phyloP scores from a whole-genome alignment of 352 stramenopile species.

The Globisporangium carolinianum region DNA sequence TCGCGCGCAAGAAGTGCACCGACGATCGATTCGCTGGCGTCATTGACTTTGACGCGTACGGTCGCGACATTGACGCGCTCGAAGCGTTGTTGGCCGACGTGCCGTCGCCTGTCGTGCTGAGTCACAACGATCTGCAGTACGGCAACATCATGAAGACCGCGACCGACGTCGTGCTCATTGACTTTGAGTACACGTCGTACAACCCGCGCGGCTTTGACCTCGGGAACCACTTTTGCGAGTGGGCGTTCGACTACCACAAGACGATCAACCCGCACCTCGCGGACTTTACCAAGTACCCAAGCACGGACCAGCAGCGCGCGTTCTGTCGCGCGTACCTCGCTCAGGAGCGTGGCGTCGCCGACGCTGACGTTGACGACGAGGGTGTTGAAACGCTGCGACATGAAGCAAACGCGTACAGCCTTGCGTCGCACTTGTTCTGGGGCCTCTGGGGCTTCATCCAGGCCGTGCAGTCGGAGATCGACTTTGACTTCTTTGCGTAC shows the following conservation, averaged over 20 bases:
- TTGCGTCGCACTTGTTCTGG: constrained; percentile 89
- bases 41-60: constrained; percentile 45
- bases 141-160: constrained; percentile 88
- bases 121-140: constrained; percentile 92
- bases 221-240: constrained; percentile 91
- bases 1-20: constrained; percentile 51
- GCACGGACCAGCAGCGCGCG: constrained; percentile 43
- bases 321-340: constrained; percentile 70
- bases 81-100: constrained; percentile 46
- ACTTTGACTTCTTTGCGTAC: constrained; percentile 91
- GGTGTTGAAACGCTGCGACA: constrained; percentile 52
- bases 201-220: constrained; percentile 89
- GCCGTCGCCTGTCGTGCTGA: constrained; percentile 74
- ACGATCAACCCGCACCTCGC: constrained; percentile 70
- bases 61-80: constrained; percentile 42
- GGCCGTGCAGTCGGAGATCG: constrained; percentile 80
- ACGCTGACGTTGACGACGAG: constrained; percentile 31
- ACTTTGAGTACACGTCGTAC: constrained; percentile 93
- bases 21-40: constrained; percentile 31
- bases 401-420: constrained; percentile 80
- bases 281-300: constrained; percentile 74
- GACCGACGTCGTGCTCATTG: constrained; percentile 77
- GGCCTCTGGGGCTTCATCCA: constrained; percentile 89
- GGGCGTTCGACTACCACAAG: constrained; percentile 80
- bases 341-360: constrained; percentile 28